Conservation (phyloP, 306 rosid genomes). For the Prinsepia uniflora region DNA sequence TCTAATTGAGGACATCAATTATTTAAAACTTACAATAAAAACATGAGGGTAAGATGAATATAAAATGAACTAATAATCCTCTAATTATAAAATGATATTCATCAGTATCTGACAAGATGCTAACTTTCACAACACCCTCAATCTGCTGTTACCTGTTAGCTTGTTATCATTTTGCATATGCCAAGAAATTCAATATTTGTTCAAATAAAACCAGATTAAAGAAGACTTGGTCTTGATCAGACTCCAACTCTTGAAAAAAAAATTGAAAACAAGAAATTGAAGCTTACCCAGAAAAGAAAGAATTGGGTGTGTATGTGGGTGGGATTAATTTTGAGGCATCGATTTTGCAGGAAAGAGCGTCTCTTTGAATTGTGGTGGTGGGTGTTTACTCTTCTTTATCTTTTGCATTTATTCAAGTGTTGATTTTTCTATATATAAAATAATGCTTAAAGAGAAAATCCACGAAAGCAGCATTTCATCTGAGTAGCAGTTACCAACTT, state of each 20-base stretch:
- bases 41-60: not conserved
- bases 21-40: not conserved
- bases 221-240: not conserved
- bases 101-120: not conserved
- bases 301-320: not conserved
- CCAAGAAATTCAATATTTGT: too few relatives aligned
- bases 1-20: not conserved
- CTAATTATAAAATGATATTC: not conserved
- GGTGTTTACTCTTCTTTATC: not conserved
- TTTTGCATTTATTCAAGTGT: not conserved
- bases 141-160: not conserved
- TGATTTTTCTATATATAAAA: not conserved
- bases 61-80: not conserved
- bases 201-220: not conserved
- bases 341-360: not conserved
- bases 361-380: constrained; percentile 3
- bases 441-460: not conserved
- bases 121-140: not conserved
- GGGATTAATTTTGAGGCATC: not conserved
- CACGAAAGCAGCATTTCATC: not conserved
- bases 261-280: constrained; percentile 2
- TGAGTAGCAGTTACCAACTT: not conserved
- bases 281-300: constrained; percentile 8
- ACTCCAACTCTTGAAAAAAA: not conserved
- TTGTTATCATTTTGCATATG: not conserved